Conservation (phyloP, 2,329 filamentous ascomycete genomes). For the Beauveria brongniartii region DNA sequence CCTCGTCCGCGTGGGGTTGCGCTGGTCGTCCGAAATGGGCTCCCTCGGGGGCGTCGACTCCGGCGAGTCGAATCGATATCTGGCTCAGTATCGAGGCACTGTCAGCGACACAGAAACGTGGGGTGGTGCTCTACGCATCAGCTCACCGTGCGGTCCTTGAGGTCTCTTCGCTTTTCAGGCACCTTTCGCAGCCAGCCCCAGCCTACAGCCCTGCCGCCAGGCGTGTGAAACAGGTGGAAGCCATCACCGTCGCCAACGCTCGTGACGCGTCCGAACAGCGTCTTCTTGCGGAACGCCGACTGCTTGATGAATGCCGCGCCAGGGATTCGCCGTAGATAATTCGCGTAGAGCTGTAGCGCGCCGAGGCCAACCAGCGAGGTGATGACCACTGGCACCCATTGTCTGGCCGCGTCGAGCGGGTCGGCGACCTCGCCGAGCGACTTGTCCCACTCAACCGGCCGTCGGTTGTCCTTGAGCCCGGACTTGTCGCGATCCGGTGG, state of each 20-base stretch:
- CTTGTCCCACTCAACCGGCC: slow-evolving; percentile 31
- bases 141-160: slow-evolving; percentile 71
- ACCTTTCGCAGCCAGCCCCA: slow-evolving; percentile 88
- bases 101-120: neutral
- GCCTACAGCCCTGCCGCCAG: slow-evolving; percentile 75
- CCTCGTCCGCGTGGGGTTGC: slow-evolving; percentile 77
- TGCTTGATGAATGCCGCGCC: slow-evolving; percentile 68
- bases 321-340: slow-evolving; percentile 77
- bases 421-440: slow-evolving; percentile 24
- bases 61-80: slow-evolving; percentile 85
- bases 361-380: slow-evolving; percentile 31
- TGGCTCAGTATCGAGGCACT: slow-evolving; percentile 25
- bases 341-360: slow-evolving; percentile 52
- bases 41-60: slow-evolving; percentile 86
- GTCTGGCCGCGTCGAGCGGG: slow-evolving; percentile 27
- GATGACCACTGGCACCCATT: slow-evolving; percentile 31
- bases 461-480: slow-evolving; percentile 17
- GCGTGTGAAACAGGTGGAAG: slow-evolving; percentile 90
- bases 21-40: slow-evolving; percentile 85
- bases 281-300: slow-evolving; percentile 64
- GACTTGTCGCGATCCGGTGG: slow-evolving; percentile 15
- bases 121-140: neutral
- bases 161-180: slow-evolving; percentile 56
- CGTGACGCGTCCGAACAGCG: slow-evolving; percentile 77
- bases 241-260: slow-evolving; percentile 95